Conservation (phyloP, 345 rosid genomes). For the Stellera chamaejasme region DNA sequence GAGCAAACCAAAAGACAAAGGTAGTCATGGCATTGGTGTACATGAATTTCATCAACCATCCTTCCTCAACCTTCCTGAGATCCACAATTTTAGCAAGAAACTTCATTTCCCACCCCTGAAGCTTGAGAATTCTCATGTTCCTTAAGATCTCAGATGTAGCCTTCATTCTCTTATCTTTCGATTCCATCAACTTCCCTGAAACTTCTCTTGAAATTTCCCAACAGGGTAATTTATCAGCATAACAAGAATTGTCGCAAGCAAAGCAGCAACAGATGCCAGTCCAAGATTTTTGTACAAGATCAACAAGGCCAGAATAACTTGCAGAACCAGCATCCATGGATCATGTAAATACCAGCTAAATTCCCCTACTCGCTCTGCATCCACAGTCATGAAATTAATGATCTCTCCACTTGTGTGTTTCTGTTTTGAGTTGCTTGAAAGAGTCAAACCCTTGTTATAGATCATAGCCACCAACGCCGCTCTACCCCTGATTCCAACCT, state of each 20-base stretch:
- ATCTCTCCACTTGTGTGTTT: constrained; percentile 64
- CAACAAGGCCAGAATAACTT: constrained; percentile 44
- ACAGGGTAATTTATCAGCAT: constrained; percentile 52
- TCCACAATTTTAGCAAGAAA: constrained; percentile 52
- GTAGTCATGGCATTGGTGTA: constrained; percentile 37
- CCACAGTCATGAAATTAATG: constrained; percentile 63
- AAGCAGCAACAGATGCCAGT: constrained; percentile 44
- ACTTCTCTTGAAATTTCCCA: constrained; percentile 50
- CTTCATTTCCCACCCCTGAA: constrained; percentile 79
- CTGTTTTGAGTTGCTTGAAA: constrained; percentile 46
- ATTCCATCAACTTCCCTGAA: constrained; percentile 65
- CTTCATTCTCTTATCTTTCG: constrained; percentile 63
- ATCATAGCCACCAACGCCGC: constrained; percentile 43
- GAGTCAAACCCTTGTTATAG: constrained; percentile 54
- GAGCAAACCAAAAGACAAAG: constrained; percentile 64
- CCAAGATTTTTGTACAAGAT: constrained; percentile 59
- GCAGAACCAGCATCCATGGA: constrained; percentile 46
- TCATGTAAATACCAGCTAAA: constrained; percentile 56
- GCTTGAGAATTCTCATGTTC: constrained; percentile 75
- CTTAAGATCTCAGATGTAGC: constrained; percentile 53
- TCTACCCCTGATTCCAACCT: constrained; percentile 42
- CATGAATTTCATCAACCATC: constrained; percentile 53
- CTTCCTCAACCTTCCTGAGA: constrained; percentile 36
- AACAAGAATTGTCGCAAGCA: constrained; percentile 40
- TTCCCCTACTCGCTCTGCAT: constrained; percentile 51